Conservation (phyloP, 345 rosid species). For the Eucalyptus lansdowneana region DNA sequence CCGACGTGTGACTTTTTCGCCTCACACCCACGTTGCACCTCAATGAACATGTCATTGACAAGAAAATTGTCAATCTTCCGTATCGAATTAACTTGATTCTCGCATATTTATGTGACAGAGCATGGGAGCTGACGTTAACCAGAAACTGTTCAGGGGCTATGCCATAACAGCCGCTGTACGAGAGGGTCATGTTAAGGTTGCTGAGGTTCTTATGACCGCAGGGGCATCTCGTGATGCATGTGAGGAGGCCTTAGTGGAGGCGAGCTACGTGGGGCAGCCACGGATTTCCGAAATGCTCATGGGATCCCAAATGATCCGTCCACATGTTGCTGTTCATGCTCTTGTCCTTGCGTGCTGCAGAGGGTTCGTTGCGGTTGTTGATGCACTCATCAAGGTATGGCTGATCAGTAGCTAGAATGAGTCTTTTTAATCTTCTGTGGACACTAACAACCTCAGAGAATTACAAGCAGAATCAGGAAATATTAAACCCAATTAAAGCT, state of each 20-base stretch:
- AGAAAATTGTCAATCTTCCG: neutral
- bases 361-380: conserved; percentile 43
- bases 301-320: conserved; percentile 34
- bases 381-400: conserved; percentile 31
- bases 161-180: conserved; percentile 53
- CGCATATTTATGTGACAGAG: conserved; percentile 13
- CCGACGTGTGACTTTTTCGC: neutral
- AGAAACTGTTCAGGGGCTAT: conserved; percentile 45
- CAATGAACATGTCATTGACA: neutral
- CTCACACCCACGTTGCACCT: neutral
- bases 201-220: conserved; percentile 31
- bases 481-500: neutral
- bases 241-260: conserved; percentile 61
- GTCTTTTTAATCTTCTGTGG: neutral
- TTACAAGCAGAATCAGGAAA: neutral
- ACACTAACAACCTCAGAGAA: neutral
- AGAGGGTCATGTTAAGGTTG: conserved; percentile 30
- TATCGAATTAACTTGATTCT: neutral
- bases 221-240: conserved; percentile 47
- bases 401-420: neutral
- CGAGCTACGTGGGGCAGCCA: conserved; percentile 38
- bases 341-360: conserved; percentile 48
- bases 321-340: conserved; percentile 35
- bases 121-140: conserved; percentile 46
- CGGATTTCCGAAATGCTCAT: conserved; percentile 21